Base-by-base conservation (phyloP, 2,329 filamentous ascomycete genomes). In the Periconia macrospinosa region DNA sequence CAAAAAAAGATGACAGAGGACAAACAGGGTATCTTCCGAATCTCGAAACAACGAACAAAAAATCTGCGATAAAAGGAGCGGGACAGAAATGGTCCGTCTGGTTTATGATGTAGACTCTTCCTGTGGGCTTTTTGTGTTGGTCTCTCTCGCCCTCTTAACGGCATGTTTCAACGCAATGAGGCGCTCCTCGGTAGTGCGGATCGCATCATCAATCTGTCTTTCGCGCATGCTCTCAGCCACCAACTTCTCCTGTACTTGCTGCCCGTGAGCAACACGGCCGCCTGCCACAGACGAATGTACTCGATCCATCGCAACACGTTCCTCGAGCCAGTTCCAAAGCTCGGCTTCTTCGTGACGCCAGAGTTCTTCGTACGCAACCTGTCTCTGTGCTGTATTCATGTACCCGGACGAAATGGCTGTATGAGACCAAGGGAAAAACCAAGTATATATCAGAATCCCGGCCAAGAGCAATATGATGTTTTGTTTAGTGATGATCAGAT, bases 281-380 rank as follows among this genome's bases (percentile, higher is more conserved):
- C 47, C 27, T 11, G 61, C 55, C 50, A 65, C 54, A 13, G 64
- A 49, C 59, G 62, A 37, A 52, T 69, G 62, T 54, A 73, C 62
- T 55, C 79, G 78, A 52, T 91, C 88, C 69, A 94, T 78, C 2
- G 91, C 89, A 1, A 91, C 87, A 17, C 92, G 83, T 64, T 96
- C 90, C 72, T 97, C 92, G 5, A 97, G 78, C 92, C 92, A 97
- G 53, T 90, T 87, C 92, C 92, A 97, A 10, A 97, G 78, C 64
- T 94, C 91, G 60, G 85, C 91, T 70, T 97, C 92, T 72, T 97
- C 91, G 41, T 85, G 81, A 35, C 86, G 83, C 92, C 93, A 99
- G 68, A 97, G 89, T 75, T 96, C 90, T 62, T 97, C 92, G 70
- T 97, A 97, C 0, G 90, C 91, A 2, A 88, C 86, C 15, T 92